Conservation (phyloP, 1,284 basidiomycete species). For the Heterobasidion irregulare region DNA sequence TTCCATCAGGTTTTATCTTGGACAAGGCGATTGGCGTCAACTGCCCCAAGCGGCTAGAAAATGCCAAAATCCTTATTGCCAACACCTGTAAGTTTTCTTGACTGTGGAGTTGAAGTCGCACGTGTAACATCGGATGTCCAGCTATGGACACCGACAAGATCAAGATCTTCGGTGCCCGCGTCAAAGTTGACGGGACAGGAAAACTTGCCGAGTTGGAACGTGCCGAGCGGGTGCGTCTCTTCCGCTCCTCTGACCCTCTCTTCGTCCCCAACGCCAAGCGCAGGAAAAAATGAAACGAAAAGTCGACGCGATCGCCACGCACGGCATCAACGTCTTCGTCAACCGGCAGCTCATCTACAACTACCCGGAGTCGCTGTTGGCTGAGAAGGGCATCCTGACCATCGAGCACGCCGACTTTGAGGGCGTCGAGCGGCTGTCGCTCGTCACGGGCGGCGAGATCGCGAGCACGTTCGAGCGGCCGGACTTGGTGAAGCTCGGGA, state of each 20-base stretch:
- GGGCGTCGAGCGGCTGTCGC: constrained; percentile 91
- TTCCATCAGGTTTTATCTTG: constrained; percentile 81
- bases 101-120: constrained; percentile 1
- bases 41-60: constrained; percentile 91
- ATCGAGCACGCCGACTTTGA: constrained; percentile 99
- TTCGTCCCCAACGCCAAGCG: constrained; percentile 2
- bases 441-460: constrained; percentile 98
- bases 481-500: constrained; percentile 89
- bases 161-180: constrained; percentile 96
- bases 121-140: constrained; percentile 20
- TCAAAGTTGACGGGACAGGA: constrained; percentile 93
- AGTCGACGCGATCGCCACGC: constrained; percentile 89
- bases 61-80: constrained; percentile 95
- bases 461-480: constrained; percentile 93
- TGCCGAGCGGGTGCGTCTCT: constrained; percentile 66
- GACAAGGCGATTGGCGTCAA: constrained; percentile 96
- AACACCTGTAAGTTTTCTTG: constrained; percentile 72
- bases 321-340: constrained; percentile 97
- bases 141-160: constrained; percentile 99
- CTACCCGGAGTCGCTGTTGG: constrained; percentile 92
- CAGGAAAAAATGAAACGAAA: constrained; percentile 99
- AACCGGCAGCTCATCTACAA: constrained; percentile 99
- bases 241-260: not conserved
- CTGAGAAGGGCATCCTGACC: constrained; percentile 91
- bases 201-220: constrained; percentile 98